Base-by-base conservation (phyloP, 345 rosid genomes). In the Boechera divaricarpa region DNA sequence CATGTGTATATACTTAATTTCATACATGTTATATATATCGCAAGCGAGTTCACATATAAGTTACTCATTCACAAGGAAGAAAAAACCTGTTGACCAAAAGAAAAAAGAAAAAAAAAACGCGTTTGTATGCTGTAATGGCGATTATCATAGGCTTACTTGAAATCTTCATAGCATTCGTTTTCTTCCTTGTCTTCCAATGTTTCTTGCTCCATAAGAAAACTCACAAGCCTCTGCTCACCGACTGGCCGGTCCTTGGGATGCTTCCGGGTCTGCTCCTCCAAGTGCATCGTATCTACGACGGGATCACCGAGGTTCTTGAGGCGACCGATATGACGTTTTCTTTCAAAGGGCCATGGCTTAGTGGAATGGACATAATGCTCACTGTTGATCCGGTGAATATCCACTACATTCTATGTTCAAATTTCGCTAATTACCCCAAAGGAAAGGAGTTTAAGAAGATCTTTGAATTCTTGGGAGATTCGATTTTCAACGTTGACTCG, bases 101-200 rank as follows among this genome's bases (percentile, higher is more conserved):
- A 21, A 21, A 21, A 21, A 21, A 21, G 24, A 21, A 21, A 21
- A 21, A 21, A 1, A 21, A 21, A 21, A 21, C 24, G 24, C 24
- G 24, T 21, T 21, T 21, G 24, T 21, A 21, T 21, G 1, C 24
- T 21, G 24, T 21, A 21, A 21, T 21, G 24, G 24, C 24, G 24
- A 21, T 21, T 21, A 21, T 21, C 24, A 21, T 21, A 21, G 24
- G 24, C 24, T 21, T 39, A 41, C 45, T 41, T 41, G 13, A 41
- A 3, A 10, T 13, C 69, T 38, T 56, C 49, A 35, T 63, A 29
- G 32, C 63, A 29, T 32, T 77, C 24, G 3, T 56, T 45, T 54
- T 73, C 26, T 57, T 71, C 47, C 18, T 77, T 5, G 5, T 80
- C 51, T 53, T 72, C 12, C 48, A 26, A 4, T 21, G 48, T 67